Conservation (phyloP, 345 rosid genomes). For the Salix viminalis region DNA sequence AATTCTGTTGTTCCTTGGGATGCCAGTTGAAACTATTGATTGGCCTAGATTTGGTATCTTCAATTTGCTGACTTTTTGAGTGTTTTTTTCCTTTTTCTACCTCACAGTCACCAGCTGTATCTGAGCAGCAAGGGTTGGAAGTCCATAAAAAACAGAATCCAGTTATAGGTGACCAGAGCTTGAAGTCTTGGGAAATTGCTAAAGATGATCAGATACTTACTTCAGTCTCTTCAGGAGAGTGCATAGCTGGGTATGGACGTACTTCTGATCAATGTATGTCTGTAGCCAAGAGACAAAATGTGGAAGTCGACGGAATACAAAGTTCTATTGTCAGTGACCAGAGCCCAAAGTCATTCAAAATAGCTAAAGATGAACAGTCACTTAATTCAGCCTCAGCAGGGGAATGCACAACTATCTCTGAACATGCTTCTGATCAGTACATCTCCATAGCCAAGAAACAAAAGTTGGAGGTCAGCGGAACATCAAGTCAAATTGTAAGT, state of each 20-base stretch:
- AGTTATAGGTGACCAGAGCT: constrained; percentile 16
- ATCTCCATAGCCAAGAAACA: constrained; percentile 7
- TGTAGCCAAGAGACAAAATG: background rate
- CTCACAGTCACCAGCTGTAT: constrained; percentile 28
- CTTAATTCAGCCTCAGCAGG: constrained; percentile 16
- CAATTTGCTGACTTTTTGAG: background rate
- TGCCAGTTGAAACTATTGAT: background rate
- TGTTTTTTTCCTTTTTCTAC: background rate
- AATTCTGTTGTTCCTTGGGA: background rate
- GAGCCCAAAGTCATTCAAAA: constrained; percentile 17
- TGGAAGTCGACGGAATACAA: constrained; percentile 9
- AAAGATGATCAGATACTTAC: constrained; percentile 22
- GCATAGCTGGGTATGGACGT: constrained; percentile 7
- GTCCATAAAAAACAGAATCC: constrained; percentile 14
- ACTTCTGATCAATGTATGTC: constrained; percentile 16
- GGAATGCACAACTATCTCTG: constrained; percentile 16
- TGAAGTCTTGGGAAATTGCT: constrained; percentile 14
- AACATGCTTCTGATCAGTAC: constrained; percentile 13
- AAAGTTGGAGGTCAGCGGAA: constrained; percentile 10
- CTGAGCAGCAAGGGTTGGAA: constrained; percentile 30
- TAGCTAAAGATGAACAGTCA: constrained; percentile 23
- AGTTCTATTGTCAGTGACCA: constrained; percentile 10
- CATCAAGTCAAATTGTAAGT: constrained; percentile 4
- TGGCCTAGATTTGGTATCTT: background rate
- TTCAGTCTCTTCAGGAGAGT: constrained; percentile 25